Conservation (phyloP, 2,329 filamentous ascomycete genomes). For the Geosmithia flava region DNA sequence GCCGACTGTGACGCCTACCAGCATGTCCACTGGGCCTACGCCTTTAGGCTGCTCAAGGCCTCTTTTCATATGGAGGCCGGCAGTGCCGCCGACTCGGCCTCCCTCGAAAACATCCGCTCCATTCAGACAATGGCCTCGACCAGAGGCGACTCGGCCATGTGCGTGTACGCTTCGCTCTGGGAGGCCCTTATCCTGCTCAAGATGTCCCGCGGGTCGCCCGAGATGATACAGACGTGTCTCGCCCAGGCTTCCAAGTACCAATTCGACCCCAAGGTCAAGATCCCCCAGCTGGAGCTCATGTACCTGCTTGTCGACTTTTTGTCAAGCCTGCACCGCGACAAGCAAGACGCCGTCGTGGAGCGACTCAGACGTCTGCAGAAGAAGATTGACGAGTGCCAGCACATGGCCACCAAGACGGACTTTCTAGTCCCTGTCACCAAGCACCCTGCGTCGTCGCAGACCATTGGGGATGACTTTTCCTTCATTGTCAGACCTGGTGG, state of each 20-base stretch:
- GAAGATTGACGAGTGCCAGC: conserved; percentile 44
- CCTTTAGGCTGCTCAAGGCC: conserved; percentile 62
- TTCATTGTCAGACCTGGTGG: conserved; percentile 38
- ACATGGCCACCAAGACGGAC: conserved; percentile 28
- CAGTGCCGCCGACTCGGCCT: conserved; percentile 46
- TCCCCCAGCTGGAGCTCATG: conserved; percentile 55
- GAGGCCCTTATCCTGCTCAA: conserved; percentile 60
- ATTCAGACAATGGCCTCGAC: conserved; percentile 47
- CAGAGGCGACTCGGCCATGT: conserved; percentile 50
- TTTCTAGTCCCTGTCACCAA: conserved; percentile 44
- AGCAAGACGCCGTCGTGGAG: conserved; percentile 38
- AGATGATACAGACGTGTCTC: conserved; percentile 59
- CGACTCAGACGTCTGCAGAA: conserved; percentile 53
- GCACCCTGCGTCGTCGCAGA: conserved; percentile 30
- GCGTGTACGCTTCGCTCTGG: conserved; percentile 51
- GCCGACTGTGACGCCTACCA: conserved; percentile 56
- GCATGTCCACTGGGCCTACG: conserved; percentile 63
- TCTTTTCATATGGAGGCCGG: conserved; percentile 53
- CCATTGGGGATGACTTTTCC: conserved; percentile 44
- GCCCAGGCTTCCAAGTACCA: conserved; percentile 64
- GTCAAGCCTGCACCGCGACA: conserved; percentile 54
- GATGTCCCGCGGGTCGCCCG: conserved; percentile 49
- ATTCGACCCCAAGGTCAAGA: conserved; percentile 46
- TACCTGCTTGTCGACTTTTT: conserved; percentile 57
- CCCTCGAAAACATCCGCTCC: conserved; percentile 56